Conservation (phyloP, 2,329 filamentous ascomycete species). For the Fusarium coffeatum region DNA sequence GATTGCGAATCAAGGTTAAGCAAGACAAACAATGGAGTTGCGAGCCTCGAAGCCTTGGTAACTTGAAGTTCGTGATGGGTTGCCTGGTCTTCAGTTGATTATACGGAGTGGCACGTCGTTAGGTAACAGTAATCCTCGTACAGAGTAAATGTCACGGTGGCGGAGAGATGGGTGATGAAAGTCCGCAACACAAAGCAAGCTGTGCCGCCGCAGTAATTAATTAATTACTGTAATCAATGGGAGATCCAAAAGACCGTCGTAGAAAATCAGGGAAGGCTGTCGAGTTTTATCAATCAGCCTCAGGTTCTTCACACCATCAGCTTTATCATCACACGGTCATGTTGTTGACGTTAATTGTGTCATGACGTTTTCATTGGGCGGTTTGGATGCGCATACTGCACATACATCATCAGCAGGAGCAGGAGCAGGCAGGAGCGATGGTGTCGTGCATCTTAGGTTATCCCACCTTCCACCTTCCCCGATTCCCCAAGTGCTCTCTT, state of each 20-base stretch:
- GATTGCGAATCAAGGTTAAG: slow-evolving; percentile 14
- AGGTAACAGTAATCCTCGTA: slow-evolving; percentile 22
- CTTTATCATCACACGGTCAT: slow-evolving; percentile 32
- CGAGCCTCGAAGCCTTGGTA: slow-evolving; percentile 19
- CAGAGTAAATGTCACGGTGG: slow-evolving; percentile 4
- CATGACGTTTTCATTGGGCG: slow-evolving; percentile 25
- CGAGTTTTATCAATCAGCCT: slow-evolving; percentile 38
- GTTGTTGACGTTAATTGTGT: slow-evolving; percentile 6
- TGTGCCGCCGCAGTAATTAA: slow-evolving; percentile 13
- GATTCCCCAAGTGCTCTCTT: slow-evolving; percentile 29
- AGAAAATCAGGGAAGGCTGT: slow-evolving; percentile 26
- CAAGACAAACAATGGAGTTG: slow-evolving; percentile 30
- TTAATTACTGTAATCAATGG: slow-evolving; percentile 4
- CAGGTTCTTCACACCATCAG: slow-evolving; percentile 40
- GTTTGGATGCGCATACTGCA: slow-evolving; percentile 20
- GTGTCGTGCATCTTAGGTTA: slow-evolving; percentile 36
- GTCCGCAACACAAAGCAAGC: slow-evolving; percentile 23
- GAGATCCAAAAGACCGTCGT: not conserved
- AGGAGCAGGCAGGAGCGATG: slow-evolving; percentile 22
- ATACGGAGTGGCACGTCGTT: slow-evolving; percentile 21
- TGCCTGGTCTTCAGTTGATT: slow-evolving; percentile 12
- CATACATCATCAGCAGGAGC: slow-evolving; percentile 37
- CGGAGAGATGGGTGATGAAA: slow-evolving; percentile 18
- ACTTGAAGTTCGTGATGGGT: slow-evolving; percentile 9
- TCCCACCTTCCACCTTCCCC: slow-evolving; percentile 26